Base-by-base conservation (phyloP, 129 eudicot species). In the Flaveria robusta region DNA sequence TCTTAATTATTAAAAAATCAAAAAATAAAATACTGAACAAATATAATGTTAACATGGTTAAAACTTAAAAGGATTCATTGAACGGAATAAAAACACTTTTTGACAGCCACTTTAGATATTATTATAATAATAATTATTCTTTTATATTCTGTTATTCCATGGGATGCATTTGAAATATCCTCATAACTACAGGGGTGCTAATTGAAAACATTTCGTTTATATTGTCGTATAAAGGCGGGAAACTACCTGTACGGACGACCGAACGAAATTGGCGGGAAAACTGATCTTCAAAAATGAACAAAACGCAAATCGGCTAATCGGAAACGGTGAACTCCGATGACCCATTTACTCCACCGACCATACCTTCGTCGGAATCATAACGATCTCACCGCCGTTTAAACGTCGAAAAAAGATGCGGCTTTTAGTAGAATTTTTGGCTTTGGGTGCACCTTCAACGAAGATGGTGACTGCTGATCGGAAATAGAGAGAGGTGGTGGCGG, bases 181-280 rank as follows among this genome's bases (percentile, higher is more conserved):
- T 29, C 19, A 52, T 43, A 80, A 80, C 10, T 18, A 66, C 39
- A 43, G 37, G 83, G 83, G 83, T 64, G 65, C 51, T 66, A 22
- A 54, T 4, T 74, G 75, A 66, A 78, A 74, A 56, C 67, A 74
- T 24, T 27, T 22, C 16, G 20, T 73, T 80, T 20, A 31, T 31
- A 66, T 27, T 11, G 24, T 58, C 6, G 15, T 24, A 47, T 68
- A 19, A 39, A 31, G 73, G 85, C 85, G 85, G 85, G 85, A 81
- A 81, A 34, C 67, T 81, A 69, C 71, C 74, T 71, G 66, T 65
- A 60, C 72, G 26, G 60, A 22, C 16, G 0, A 26, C 2, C 45
- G 11, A 72, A 71, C 64, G 31, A 68, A 67, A 22, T 74, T 81
- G 76, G 84, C 84, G 84, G 80, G 81, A 75, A 74, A 76, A 62